These are phyloP conservation scores for Penicillium hesseltinei DNA, from an alignment of 2,329 filamentous ascomycete genomes.

Conservation along the genomic window DNA sequence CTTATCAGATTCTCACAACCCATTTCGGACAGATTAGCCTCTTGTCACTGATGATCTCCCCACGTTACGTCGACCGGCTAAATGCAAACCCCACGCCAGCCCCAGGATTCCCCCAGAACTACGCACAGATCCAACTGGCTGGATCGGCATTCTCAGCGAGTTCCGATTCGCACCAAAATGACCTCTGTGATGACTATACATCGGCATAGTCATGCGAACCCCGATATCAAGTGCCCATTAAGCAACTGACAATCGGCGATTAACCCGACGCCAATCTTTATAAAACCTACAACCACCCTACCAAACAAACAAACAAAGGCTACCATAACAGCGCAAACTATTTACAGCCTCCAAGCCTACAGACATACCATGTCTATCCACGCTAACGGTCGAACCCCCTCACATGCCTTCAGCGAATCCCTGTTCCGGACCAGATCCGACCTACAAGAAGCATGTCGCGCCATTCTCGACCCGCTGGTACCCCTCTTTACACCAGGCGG, in stretches of 20 bases:
- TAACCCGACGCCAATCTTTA: neutral
- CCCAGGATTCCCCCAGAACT: neutral
- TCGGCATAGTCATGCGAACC: neutral
- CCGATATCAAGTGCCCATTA: neutral
- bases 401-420: slow-evolving; percentile 29
- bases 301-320: neutral
- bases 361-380: slow-evolving; percentile 27
- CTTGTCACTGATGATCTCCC: neutral
- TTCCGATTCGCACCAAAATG: neutral
- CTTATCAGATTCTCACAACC: neutral
- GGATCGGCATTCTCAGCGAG: slow-evolving; percentile 8
- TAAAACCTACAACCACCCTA: neutral
- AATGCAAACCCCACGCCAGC: slow-evolving; percentile 4
- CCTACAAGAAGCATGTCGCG: slow-evolving; percentile 59
- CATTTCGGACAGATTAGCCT: neutral
- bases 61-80: slow-evolving; percentile 6
- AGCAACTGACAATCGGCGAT: neutral
- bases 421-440: slow-evolving; percentile 30
- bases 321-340: neutral
- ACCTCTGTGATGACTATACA: neutral
- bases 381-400: slow-evolving; percentile 31
- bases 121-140: neutral
- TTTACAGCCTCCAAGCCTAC: neutral
- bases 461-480: slow-evolving; percentile 68
- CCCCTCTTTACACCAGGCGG: slow-evolving; percentile 68